A percentile compares a stretch with the other conserved stretches of the same genome.
phyloP scores from a whole-genome alignment of 1,284 basidiomycete genomes.

The Ceratobasidium sp. region DNA sequence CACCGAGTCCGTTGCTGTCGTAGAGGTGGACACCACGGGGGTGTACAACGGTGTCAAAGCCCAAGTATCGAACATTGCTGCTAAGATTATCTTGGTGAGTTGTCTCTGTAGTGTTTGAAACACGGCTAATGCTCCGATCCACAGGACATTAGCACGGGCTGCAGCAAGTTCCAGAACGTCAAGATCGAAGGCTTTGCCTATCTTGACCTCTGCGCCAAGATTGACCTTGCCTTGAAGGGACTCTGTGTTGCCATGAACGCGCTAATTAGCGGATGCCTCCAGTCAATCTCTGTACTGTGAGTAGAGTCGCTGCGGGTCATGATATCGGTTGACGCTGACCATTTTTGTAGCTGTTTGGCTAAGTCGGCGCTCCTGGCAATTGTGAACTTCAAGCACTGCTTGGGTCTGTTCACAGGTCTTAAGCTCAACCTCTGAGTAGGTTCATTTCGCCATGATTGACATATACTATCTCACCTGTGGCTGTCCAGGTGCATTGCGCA shows the following conservation, averaged over 20 bases:
- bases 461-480: not conserved
- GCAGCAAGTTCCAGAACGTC: slow-evolving; percentile 42
- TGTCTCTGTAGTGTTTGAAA: not conserved
- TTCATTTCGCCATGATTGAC: not conserved
- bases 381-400: slow-evolving; percentile 35
- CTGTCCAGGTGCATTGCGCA: slow-evolving; percentile 1
- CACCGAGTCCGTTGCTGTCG: slow-evolving; percentile 9
- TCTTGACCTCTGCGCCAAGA: slow-evolving; percentile 24
- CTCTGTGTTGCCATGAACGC: slow-evolving; percentile 28
- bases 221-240: slow-evolving; percentile 40
- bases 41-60: slow-evolving; percentile 3
- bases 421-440: slow-evolving; percentile 16
- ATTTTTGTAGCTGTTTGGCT: slow-evolving; percentile 1
- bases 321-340: not conserved
- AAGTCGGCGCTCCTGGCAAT: slow-evolving; percentile 23
- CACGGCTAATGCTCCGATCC: not conserved
- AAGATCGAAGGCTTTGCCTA: slow-evolving; percentile 37
- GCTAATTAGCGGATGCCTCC: slow-evolving; percentile 26
- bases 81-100: slow-evolving; percentile 38
- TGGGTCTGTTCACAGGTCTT: slow-evolving; percentile 22
- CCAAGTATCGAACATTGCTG: slow-evolving; percentile 27
- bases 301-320: not conserved
- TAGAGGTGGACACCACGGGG: slow-evolving; percentile 6
- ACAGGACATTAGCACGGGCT: slow-evolving; percentile 36
- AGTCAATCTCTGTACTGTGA: slow-evolving; percentile 25